These are phyloP conservation scores for Leccinellum albellum DNA, from an alignment of 768 basidiomycete genomes.

Conservation along the genomic window DNA sequence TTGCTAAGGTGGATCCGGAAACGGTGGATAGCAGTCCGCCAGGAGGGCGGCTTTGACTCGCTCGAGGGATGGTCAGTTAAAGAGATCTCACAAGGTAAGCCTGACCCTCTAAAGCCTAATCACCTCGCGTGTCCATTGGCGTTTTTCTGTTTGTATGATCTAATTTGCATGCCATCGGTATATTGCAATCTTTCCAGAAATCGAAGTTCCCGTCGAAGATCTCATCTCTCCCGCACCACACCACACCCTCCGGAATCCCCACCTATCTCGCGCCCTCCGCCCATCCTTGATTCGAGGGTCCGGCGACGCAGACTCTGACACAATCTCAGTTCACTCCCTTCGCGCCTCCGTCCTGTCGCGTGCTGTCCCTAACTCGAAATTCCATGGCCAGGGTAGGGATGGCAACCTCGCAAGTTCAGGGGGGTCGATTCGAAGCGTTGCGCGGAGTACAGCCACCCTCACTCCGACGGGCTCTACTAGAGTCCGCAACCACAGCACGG, in stretches of 20 bases:
- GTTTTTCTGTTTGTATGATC: background rate
- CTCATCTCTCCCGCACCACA: constrained; percentile 48
- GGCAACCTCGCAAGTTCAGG: constrained; percentile 25
- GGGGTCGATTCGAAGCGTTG: constrained; percentile 44
- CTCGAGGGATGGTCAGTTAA: constrained; percentile 87
- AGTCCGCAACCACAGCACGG: constrained; percentile 26
- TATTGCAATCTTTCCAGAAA: constrained; percentile 43
- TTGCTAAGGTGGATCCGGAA: constrained; percentile 63
- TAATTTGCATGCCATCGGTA: background rate
- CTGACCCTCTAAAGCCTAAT: background rate
- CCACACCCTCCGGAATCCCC: constrained; percentile 22
- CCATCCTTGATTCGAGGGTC: constrained; percentile 27
- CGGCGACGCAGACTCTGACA: constrained; percentile 36
- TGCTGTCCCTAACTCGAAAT: constrained; percentile 22
- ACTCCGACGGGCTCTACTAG: constrained; percentile 14
- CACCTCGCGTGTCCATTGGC: background rate
- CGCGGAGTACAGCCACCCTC: constrained; percentile 37
- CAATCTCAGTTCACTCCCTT: constrained; percentile 44
- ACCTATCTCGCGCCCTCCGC: constrained; percentile 27
- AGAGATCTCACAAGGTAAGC: constrained; percentile 56
- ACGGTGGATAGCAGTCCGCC: constrained; percentile 71
- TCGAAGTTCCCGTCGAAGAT: constrained; percentile 77
- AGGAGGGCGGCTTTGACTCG: constrained; percentile 73
- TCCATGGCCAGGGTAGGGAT: constrained; percentile 22
- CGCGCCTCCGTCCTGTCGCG: constrained; percentile 42